Evolutionary conservation across 2,329 filamentous ascomycete genomes (phyloP), one percentile per base, ranked within the genome.

Genomic region (Verruconis gallopava): DNA sequence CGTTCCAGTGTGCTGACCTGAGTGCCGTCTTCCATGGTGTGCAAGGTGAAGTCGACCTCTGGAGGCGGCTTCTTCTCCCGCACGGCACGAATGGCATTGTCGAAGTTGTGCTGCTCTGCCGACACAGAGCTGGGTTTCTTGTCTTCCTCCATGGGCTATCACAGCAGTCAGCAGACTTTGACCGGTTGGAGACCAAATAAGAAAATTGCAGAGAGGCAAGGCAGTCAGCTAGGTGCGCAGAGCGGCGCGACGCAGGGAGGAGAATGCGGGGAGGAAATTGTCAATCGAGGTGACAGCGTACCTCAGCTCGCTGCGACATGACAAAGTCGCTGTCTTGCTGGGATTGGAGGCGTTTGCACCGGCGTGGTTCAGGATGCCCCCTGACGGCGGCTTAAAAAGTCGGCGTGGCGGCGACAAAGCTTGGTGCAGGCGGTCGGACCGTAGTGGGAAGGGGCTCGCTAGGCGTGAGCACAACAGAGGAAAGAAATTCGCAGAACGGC

Each of bases 1-100:
- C 91, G 77, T 67, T 98, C 91, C 60, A 82, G 67, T 48, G 91
- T 98, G 76, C 77, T 96, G 60, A 98, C 91, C 68, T 94, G 85
- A 42, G 76, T 79, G 58, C 85, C 85, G 71, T 98, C 91, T 63
- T 98, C 91, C 89, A 96, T 95, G 48, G 83, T 91, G 65, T 98
- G 91, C 57, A 98, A 78, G 44, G 85, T 93, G 63, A 98, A 98
- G 69, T 98, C 91, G 57, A 98, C 96, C 72, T 96, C 89, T 45
- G 91, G 91, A 39, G 93, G 73, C 42, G 89, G 88, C 70, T 83
- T 89, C 80, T 96, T 96, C 55, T 95, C 78, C 62, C 80, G 79
- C 57, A 98, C 86, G 47, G 91, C 91, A 61, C 84, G 85, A 57
- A 89, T 81, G 53, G 85, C 82, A 75, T 85, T 89, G 67, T 94